Evolutionary conservation across 371 early-diverging fungal species (phyloP).

Genomic region (Thermomucor indicae-seudaticae): DNA sequence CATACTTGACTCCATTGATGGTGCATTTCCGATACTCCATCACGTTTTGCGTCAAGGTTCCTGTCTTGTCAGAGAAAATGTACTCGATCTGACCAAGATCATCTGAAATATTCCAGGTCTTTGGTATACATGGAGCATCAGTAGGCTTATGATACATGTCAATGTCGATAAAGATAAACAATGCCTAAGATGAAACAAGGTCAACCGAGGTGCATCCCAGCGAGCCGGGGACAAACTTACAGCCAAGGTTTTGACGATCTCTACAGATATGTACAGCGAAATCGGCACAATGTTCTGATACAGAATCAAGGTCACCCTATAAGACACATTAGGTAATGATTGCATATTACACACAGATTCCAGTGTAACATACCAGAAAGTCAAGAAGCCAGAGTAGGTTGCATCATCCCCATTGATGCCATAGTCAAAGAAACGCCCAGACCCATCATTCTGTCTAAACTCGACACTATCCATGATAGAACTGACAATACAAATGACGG

Average conservation of each 20-base stretch:
- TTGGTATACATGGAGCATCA: conserved; percentile 78
- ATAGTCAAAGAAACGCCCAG: conserved; percentile 28
- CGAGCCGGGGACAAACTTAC: conserved; percentile 22
- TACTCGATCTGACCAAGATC: conserved; percentile 93
- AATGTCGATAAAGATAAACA: conserved; percentile 77
- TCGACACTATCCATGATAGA: conserved; percentile 59
- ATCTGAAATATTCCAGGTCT: conserved; percentile 86
- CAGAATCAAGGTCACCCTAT: conserved; percentile 50
- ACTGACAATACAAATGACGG: conserved; percentile 58
- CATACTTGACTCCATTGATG: conserved; percentile 79
- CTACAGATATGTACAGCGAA: conserved; percentile 94
- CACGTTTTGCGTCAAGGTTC: conserved; percentile 78
- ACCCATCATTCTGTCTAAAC: conserved; percentile 31
- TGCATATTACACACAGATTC: background rate
- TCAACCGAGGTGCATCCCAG: too few species aligned
- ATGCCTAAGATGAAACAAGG: too few species aligned
- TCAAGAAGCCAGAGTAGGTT: conserved; percentile 38
- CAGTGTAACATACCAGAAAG: conserved; percentile 36
- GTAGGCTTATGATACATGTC: conserved; percentile 83
- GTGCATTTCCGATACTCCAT: conserved; percentile 84
- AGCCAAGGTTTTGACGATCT: conserved; percentile 77
- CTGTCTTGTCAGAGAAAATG: conserved; percentile 96
- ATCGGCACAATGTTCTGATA: conserved; percentile 80
- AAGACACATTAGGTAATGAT: conserved; percentile 37
- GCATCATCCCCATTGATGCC: conserved; percentile 30